Base-by-base conservation (phyloP, 768 basidiomycete genomes). In the Russula griseocarnosa region DNA sequence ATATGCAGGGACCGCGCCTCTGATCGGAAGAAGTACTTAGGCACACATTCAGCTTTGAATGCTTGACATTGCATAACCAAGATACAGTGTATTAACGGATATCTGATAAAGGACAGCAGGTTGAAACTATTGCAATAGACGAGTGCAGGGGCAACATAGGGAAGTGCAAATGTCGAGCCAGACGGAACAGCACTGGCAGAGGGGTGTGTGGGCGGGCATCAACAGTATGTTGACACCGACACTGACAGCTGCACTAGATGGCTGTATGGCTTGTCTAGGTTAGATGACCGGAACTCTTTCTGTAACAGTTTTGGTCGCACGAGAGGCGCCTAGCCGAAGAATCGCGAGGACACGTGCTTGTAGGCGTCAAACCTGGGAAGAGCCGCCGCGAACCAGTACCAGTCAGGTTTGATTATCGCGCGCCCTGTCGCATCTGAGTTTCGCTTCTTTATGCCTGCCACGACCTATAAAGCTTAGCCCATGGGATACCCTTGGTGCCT, bases 391-490 rank as follows among this genome's bases (percentile, higher is more conserved):
- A n/a, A n/a, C n/a, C n/a, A n/a, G 36, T 11, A 32, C 4, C 7
- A 30, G 28, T n/a, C n/a, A n/a, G n/a, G n/a, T 34, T 13, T 16
- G 38, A 55, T 40, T 16, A 16, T 26, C n/a, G 18, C 40, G 11
- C 26, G 36, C 13, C 11, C 13, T 36, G 36, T 13, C 36, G 16
- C 54, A 26, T 40, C 1, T 16, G 26, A 24, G 24, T 26, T 40
- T 36, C 28, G 9, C 40, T 56, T 28, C 1, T 24, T 52, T 32
- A 40, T 38, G 44, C 26, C 36, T 22, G 24, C 46, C 38, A 26
- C 6, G 6, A 3, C 24, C 7, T 61, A 65, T 65, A 65, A 60
- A 65, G n/a, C 22, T 54, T 20, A 14, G 22, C 10, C 36, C 16
- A 42, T 28, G 58, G 5, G 18, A 60, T 6, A 0, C 22, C 13